A percentile compares a stretch with the other conserved stretches of the same genome.
These are phyloP conservation scores for Venturia aucupariae DNA, from an alignment of 2,329 filamentous ascomycete species.

Conservation along the genomic window DNA sequence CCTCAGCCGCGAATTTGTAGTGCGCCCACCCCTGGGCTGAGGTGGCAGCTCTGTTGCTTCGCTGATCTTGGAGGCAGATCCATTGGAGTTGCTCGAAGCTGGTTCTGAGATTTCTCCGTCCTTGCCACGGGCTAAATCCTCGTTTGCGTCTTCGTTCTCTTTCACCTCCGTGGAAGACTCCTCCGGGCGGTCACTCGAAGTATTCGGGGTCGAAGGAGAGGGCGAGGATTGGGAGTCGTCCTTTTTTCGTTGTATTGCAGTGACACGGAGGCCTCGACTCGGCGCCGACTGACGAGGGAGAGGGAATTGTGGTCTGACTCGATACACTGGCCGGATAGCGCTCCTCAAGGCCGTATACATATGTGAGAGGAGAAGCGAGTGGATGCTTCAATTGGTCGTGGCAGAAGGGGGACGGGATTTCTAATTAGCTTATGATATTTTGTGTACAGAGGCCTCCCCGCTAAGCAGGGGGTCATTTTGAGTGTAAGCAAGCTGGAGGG, in stretches of 20 bases:
- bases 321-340: constrained; percentile 2
- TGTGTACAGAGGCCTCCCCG: no score
- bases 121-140: not conserved
- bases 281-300: not conserved
- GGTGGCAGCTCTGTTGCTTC: not conserved
- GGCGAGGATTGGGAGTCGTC: not conserved
- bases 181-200: not conserved
- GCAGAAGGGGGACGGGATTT: no score
- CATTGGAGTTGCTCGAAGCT: not conserved
- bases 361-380: not conserved
- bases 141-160: not conserved
- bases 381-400: not conserved
- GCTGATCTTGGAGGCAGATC: not conserved
- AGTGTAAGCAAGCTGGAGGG: no score
- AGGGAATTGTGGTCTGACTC: not conserved
- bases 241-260: not conserved
- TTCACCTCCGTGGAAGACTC: not conserved
- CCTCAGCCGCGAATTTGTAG: not conserved
- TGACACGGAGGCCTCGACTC: not conserved
- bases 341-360: constrained; percentile 4
- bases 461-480: no score
- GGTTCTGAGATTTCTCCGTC: not conserved
- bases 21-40: not conserved
- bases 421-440: no score
- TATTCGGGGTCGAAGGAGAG: not conserved